Conservation (phyloP, 495 filamentous ascomycete species). For the Letharia lupina region DNA sequence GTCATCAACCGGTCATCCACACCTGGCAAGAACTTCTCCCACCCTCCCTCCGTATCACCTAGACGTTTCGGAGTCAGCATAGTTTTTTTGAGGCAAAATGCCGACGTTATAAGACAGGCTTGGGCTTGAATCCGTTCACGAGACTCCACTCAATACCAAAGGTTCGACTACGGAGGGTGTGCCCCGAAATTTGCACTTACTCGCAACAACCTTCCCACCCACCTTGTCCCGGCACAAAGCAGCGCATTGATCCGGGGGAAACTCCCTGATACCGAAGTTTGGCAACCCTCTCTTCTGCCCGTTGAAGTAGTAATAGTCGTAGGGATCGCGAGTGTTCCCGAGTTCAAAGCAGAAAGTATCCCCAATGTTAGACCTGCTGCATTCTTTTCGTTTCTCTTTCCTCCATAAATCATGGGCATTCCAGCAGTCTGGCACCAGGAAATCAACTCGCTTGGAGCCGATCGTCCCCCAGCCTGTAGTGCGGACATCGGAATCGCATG, state of each 20-base stretch:
- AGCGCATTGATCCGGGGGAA: background rate
- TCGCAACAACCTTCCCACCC: background rate
- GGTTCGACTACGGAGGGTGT: background rate
- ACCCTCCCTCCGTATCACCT: background rate
- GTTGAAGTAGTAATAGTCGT: conserved; percentile 1
- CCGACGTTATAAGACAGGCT: background rate
- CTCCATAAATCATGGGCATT: background rate
- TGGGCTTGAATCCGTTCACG: background rate
- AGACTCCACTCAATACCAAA: background rate
- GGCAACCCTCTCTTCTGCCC: background rate
- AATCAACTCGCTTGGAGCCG: background rate
- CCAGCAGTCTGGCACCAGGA: background rate
- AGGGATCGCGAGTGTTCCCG: background rate
- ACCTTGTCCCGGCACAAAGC: background rate
- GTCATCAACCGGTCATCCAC: background rate
- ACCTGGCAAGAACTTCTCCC: background rate
- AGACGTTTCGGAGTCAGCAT: background rate
- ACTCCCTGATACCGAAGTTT: background rate
- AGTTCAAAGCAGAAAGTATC: background rate
- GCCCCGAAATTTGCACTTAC: background rate
- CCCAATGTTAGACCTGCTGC: background rate
- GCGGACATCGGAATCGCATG: background rate
- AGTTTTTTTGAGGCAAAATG: background rate
- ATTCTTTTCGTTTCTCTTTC: background rate
- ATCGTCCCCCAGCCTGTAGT: background rate